Percentiles rank a stretch among this genome's conserved stretches.
Conservation (phyloP, 345 rosid species). For the Salix udensis region DNA sequence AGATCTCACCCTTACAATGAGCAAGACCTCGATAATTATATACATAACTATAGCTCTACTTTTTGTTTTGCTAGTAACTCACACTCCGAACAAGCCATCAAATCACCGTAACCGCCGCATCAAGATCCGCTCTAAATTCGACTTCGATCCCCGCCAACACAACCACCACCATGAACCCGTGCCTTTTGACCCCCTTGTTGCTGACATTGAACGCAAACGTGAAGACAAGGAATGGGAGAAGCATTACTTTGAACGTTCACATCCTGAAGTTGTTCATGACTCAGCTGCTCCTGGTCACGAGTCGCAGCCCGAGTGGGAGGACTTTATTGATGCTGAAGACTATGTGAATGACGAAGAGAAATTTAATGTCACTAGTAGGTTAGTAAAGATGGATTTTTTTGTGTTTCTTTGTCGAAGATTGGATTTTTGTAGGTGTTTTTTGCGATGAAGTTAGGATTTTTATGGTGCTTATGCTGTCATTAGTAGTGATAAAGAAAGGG, state of each 20-base stretch:
- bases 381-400: too few relatives aligned
- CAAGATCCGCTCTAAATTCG: constrained; percentile 33
- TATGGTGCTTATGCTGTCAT: background rate
- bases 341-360: constrained; percentile 79
- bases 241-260: constrained; percentile 58
- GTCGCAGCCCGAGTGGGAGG: constrained; percentile 93
- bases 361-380: constrained; percentile 84
- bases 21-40: constrained; percentile 16
- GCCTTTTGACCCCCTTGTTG: constrained; percentile 71
- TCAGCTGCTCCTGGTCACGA: constrained; percentile 57
- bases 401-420: background rate
- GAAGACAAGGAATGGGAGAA: constrained; percentile 89
- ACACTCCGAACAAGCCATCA: constrained; percentile 15
- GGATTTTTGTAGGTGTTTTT: background rate
- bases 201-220: constrained; percentile 66
- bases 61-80: constrained; percentile 22
- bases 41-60: constrained; percentile 23
- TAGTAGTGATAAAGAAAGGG: background rate
- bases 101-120: constrained; percentile 24
- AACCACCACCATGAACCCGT: constrained; percentile 43
- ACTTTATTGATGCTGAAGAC: constrained; percentile 89
- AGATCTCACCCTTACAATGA: constrained; percentile 7
- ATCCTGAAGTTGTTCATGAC: constrained; percentile 37
- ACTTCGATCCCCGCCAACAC: constrained; percentile 14
- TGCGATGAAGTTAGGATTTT: background rate